Conservation (phyloP, 352 stramenopile genomes). For the Phytophthora sansomeana region DNA sequence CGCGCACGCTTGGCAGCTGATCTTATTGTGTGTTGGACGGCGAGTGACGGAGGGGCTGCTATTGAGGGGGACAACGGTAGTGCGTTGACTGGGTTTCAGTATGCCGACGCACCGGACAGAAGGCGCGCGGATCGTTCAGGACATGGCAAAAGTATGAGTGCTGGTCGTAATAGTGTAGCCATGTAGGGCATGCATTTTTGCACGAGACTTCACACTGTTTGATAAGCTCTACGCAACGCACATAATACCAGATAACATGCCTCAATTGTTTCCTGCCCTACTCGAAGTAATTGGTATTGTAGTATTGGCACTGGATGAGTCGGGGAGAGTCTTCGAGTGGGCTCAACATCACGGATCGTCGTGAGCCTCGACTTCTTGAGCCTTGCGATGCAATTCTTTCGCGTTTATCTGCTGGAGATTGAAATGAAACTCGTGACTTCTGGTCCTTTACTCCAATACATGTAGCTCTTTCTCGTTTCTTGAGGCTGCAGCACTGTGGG, state of each 20-base stretch:
- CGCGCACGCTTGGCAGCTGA: not conserved
- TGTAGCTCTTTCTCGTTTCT: conserved; percentile 1
- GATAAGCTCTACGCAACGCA: not conserved
- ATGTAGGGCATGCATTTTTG: not conserved
- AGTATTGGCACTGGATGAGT: too few relatives aligned
- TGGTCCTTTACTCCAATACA: conserved; percentile 7
- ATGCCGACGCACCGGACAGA: conserved; percentile 10
- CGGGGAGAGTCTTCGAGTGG: too few relatives aligned
- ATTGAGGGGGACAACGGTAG: conserved; percentile 14
- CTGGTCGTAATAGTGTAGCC: conserved; percentile 10
- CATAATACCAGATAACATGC: too few relatives aligned
- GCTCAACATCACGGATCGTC: not conserved
- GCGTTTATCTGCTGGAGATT: not conserved
- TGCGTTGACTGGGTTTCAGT: conserved; percentile 5
- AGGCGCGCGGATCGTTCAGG: conserved; percentile 19
- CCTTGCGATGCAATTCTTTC: not conserved
- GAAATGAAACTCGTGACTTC: conserved; percentile 2
- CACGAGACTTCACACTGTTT: too few relatives aligned
- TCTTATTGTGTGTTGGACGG: conserved; percentile 6
- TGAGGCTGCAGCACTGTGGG: not conserved
- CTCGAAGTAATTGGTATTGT: too few relatives aligned
- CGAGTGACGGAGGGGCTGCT: conserved; percentile 13
- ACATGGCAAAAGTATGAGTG: conserved; percentile 22
- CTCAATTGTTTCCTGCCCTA: too few relatives aligned
- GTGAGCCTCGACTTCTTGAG: not conserved